Evolutionary conservation across 306 rosid species (phyloP).

Genomic region (Hylodesmum podocarpum): DNA sequence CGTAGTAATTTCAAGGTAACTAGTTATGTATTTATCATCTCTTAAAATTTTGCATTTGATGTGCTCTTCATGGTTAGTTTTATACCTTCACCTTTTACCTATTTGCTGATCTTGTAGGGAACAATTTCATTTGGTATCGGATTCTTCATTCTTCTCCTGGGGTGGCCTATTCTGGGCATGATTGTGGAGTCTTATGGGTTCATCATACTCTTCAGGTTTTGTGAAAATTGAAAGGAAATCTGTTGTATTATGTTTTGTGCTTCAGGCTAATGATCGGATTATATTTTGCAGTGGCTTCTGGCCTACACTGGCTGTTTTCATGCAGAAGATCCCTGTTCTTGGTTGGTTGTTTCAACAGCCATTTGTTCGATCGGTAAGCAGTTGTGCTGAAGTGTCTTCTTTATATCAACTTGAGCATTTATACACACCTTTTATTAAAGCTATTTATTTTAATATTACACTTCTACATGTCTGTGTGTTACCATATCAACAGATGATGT

Average conservation of each 20-base stretch:
- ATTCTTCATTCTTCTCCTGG: slow-evolving; percentile 75
- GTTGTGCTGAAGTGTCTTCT: not conserved
- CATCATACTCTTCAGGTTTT: slow-evolving; percentile 84
- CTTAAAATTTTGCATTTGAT: not conserved
- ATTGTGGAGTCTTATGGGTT: slow-evolving; percentile 86
- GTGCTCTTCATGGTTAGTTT: slow-evolving; percentile 6
- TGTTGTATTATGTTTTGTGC: slow-evolving; percentile 13
- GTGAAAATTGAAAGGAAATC: slow-evolving; percentile 4
- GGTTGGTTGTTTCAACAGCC: slow-evolving; percentile 94
- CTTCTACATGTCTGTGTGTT: not conserved
- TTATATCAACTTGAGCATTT: not conserved
- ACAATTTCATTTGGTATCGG: slow-evolving; percentile 85
- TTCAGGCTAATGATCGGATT: slow-evolving; percentile 31
- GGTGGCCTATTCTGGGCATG: slow-evolving; percentile 98
- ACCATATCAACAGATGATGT: slow-evolving; percentile 19
- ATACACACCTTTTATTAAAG: not conserved
- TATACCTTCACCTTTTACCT: not conserved
- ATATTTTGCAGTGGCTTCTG: slow-evolving; percentile 88
- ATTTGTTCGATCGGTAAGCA: slow-evolving; percentile 73
- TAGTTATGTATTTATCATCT: slow-evolving; percentile 10
- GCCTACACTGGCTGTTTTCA: slow-evolving; percentile 91
- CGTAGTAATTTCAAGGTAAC: slow-evolving; percentile 83
- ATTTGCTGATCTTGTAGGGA: slow-evolving; percentile 51
- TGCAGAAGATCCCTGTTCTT: slow-evolving; percentile 85
- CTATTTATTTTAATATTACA: not conserved